Base-by-base conservation (phyloP, 1,284 basidiomycete species). In the Apiotrichum siamense region DNA sequence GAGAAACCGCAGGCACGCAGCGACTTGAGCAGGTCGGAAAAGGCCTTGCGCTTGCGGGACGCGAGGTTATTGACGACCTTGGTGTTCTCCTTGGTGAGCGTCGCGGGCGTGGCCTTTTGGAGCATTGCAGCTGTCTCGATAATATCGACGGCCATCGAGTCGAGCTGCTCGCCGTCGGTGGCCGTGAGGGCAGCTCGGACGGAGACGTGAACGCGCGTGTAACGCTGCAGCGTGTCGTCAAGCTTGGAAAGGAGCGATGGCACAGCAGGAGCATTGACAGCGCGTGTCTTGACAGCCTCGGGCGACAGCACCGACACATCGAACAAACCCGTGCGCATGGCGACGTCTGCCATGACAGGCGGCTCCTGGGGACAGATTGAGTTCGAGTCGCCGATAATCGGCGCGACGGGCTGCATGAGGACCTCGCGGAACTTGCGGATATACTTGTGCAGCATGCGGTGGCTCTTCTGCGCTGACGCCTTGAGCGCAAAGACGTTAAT, bases 401-500 rank as follows among this genome's bases (percentile, higher is more conserved):
- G 66, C 7, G 70, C 55, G 36, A 86, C 78, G 1, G 91, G 85
- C 68, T 89, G 84, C 42, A 86, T 82, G 12, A 98, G 78, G 23
- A 91, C 75, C 43, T 90, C 86, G n/a, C 92, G 82, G 77, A 94
- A 96, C 74, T 90, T 96, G 55, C 89, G 83, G 56, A 97, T 82
- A 59, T 84, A 82, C 72, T 88, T 91, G 80, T 93, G 94, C 13
- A 99, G 78, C 59, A 93, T 88, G 55, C 84, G 83, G 71, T 99
- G 96, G 2, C 89, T 91, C 66, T 83, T 86, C 61, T 87, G 83
- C 0, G 94, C 93, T 63, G 92, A 97, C 57, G 88, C 85, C 70
- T 87, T 88, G 58, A 99, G 79, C 4, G 96, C 92, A 59, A 90
- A 87, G 11, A 98, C 86, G 64, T 98, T 99, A 66, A 94, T 79